Evolutionary conservation across 1,284 basidiomycete species (phyloP).

Genomic region (Puccinia novopanici): DNA sequence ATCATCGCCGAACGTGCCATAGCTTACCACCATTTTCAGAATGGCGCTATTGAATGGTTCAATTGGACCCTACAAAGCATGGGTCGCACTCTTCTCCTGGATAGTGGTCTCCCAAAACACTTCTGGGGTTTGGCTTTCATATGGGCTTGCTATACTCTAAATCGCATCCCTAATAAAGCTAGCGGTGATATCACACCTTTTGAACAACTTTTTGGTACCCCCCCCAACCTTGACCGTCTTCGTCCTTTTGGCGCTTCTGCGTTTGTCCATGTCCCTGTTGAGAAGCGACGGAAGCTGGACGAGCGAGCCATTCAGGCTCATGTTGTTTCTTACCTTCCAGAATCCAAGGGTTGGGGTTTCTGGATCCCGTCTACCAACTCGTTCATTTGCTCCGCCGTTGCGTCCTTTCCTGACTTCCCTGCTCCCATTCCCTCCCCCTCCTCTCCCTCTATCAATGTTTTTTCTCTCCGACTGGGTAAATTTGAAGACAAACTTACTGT

Average conservation of each 20-base stretch:
- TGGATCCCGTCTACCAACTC: not conserved
- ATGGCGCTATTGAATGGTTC: not conserved
- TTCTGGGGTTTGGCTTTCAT: slow-evolving; percentile 1
- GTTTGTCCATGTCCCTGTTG: too few relatives aligned
- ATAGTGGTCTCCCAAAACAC: too few relatives aligned
- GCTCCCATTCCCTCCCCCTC: too few relatives aligned
- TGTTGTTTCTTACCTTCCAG: not conserved
- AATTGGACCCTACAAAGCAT: not conserved
- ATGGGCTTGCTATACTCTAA: slow-evolving; percentile 14
- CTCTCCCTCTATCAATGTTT: not conserved
- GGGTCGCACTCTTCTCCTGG: not conserved
- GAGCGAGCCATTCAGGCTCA: too few relatives aligned
- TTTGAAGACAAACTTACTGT: too few relatives aligned
- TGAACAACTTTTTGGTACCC: not conserved
- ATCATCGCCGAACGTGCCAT: not conserved
- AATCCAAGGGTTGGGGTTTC: slow-evolving; percentile 3
- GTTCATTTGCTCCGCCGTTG: not conserved
- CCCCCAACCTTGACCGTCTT: too few relatives aligned
- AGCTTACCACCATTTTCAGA: too few relatives aligned
- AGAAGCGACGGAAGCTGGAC: too few relatives aligned
- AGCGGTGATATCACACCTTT: not conserved
- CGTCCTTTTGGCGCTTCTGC: too few relatives aligned
- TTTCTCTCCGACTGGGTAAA: not conserved
- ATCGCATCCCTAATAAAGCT: not conserved
- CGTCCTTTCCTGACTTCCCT: not conserved